Conservation (phyloP, 495 filamentous ascomycete species). For the Bacidia rubella region DNA sequence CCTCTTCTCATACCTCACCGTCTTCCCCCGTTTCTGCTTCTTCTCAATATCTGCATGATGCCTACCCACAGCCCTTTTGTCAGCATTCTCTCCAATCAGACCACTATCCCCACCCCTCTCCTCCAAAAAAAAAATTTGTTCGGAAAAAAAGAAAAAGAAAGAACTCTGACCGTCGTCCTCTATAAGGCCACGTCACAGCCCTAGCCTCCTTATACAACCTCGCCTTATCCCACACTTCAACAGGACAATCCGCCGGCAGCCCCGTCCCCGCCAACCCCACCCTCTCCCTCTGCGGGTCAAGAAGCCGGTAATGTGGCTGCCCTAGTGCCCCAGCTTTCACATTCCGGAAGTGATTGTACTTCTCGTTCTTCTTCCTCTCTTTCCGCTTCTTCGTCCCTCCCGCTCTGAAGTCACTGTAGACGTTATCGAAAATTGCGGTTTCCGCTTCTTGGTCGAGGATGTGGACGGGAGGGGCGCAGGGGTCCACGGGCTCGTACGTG, state of each 20-base stretch:
- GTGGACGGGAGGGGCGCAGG: conserved; percentile 64
- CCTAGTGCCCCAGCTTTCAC: neutral
- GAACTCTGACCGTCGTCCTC: neutral
- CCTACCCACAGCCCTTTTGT: no score
- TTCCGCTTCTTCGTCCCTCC: no score
- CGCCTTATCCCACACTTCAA: neutral
- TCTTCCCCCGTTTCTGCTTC: neutral
- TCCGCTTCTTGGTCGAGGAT: no score
- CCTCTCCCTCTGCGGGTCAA: no score
- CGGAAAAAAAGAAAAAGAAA: no score
- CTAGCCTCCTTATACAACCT: neutral
- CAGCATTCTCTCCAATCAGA: no score
- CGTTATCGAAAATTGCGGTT: no score
- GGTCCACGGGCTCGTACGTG: conserved; percentile 43
- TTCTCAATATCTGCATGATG: neutral
- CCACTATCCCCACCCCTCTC: no score
- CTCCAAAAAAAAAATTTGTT: no score
- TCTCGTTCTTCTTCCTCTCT: neutral
- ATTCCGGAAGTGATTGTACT: neutral
- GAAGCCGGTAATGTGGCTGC: neutral
- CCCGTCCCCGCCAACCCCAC: no score
- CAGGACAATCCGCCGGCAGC: neutral
- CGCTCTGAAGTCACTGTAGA: no score
- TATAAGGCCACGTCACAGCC: neutral
- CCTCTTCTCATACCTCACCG: neutral